Percentiles rank a stretch among this genome's conserved stretches.
Conservation (phyloP, 169 alveolate species). For the Cryptosporidium parvum region DNA sequence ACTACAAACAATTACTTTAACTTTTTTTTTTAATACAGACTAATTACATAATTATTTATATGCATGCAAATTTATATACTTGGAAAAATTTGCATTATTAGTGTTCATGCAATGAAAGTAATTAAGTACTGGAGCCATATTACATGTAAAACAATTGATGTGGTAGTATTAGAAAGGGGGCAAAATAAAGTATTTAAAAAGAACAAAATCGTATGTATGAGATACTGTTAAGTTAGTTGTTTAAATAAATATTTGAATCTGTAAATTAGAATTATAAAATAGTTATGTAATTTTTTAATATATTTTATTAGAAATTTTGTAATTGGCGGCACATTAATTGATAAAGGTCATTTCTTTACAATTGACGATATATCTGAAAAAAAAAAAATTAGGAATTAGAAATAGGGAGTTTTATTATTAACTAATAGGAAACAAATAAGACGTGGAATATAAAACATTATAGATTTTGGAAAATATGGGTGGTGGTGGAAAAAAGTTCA, state of each 20-base stretch:
- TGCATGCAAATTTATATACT: neutral
- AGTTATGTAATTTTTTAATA: neutral
- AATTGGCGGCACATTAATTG: neutral
- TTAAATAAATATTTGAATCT: neutral
- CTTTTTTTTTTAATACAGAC: too few species aligned
- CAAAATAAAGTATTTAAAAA: neutral
- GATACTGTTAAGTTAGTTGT: neutral
- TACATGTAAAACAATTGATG: neutral
- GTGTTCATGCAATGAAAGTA: neutral
- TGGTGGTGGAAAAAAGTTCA: constrained; percentile 68
- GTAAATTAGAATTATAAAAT: too few species aligned
- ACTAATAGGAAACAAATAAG: neutral
- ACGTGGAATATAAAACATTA: neutral
- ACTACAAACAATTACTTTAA: too few species aligned
- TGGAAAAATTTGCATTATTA: neutral
- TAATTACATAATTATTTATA: too few species aligned
- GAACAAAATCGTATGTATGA: neutral
- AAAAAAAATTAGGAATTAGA: neutral
- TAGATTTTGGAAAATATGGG: constrained; percentile 12
- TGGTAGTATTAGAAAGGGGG: neutral
- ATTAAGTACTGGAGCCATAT: neutral
- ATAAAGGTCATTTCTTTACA: neutral
- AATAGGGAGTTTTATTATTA: neutral
- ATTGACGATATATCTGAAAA: neutral
- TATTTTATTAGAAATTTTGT: neutral